Base-by-base conservation (phyloP, 2,329 filamentous ascomycete genomes). In the Myriosclerotinia scirpicola region DNA sequence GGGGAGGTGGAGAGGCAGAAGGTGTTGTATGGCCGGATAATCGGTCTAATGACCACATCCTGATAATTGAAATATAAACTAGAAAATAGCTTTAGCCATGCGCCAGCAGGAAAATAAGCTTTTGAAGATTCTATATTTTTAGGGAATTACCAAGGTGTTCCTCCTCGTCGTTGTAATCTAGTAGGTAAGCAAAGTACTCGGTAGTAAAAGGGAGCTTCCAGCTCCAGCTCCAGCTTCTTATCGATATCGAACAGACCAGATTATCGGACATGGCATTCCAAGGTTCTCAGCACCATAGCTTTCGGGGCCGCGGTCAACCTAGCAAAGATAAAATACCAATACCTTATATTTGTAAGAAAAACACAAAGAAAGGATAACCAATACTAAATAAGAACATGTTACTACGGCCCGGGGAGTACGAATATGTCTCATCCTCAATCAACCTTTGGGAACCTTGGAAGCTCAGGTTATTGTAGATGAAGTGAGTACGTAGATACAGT, bases 11-110 rank as follows among this genome's bases (percentile, higher is more conserved):
- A 66, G 85, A 82, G 71, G 79, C 80, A 69, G 79, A 86, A 30
- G 72, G 69, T 38, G 85, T 87, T 67, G 88, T 85, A 78, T 90
- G 88, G 73, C 85, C 87, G 71, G 90, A 89, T 71, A 96, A 87
- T 77, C 93, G 90, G 81, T 97, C 93, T 76, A 96, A 87, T 59
- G 63, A 52, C 93, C 93, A 97, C 92, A 96, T 96, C 12, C 36
- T 65, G 63, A 56, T 52, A 42, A 11, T 30, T 20, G 40, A 65
- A 50, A 48, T 38, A 15, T 15, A 17, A 34, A 62, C 4, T 20
- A 38, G 20, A 26, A 9, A 38, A 60, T 50, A 20, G 2, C 26
- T 11, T n/a, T 50, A 11, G 22, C 58, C 30, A 22, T 60, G 44
- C 20, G 14, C 30, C 44, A 20, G 26, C 11, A 50, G n/a, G 5